Conservation (phyloP, 208 protist genomes). For the Baffinella frigidus region DNA sequence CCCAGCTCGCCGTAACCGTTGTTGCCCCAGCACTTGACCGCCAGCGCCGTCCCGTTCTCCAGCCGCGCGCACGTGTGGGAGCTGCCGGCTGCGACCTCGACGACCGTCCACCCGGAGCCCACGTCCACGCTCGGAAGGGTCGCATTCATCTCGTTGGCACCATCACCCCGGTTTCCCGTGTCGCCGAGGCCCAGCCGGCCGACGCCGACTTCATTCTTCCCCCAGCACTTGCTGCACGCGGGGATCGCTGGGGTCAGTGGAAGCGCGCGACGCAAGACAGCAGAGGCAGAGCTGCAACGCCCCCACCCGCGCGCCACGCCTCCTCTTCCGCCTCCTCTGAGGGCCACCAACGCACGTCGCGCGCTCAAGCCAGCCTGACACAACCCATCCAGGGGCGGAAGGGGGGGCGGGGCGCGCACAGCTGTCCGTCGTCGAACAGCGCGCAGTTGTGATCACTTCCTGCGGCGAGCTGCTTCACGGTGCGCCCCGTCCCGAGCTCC, state of each 20-base stretch:
- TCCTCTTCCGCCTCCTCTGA: not conserved
- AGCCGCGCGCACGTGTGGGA: not conserved
- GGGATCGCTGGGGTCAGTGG: too few relatives aligned
- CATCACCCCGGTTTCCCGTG: not conserved
- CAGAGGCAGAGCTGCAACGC: too few relatives aligned
- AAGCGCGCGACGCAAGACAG: too few relatives aligned
- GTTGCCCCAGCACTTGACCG: not conserved
- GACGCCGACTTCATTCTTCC: not conserved
- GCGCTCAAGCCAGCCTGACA: not conserved
- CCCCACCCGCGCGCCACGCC: not conserved
- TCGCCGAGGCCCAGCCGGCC: not conserved
- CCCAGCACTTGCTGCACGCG: not conserved
- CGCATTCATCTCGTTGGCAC: not conserved
- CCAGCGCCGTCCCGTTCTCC: not conserved
- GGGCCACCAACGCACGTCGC: not conserved
- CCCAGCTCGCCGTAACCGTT: not conserved
- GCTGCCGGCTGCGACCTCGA: not conserved
- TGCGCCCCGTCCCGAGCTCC: not conserved
- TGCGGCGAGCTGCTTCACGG: not conserved
- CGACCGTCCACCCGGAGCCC: not conserved
- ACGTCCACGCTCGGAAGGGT: not conserved
- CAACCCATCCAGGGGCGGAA: not conserved
- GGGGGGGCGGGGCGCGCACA: not conserved
- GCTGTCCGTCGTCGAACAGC: not conserved
- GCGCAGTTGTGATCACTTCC: not conserved